These are phyloP conservation scores for Mycena indigotica DNA, from an alignment of 768 basidiomycete species.

Conservation along the genomic window DNA sequence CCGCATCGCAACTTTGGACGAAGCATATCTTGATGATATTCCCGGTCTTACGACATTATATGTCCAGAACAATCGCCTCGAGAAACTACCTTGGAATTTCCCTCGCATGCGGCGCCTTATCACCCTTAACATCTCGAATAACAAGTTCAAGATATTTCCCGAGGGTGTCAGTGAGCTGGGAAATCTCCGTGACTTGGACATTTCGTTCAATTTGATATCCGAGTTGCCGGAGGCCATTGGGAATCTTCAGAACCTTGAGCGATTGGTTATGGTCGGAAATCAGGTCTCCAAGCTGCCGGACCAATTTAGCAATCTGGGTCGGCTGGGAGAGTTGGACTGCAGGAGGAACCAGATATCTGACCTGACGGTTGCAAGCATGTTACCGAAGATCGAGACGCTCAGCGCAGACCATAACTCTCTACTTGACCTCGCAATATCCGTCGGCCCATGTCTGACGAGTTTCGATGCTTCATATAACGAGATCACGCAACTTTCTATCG, in stretches of 20 bases:
- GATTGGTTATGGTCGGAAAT: constrained; percentile 85
- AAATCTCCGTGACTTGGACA: constrained; percentile 80
- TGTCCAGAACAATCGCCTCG: constrained; percentile 90
- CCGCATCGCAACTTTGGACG: constrained; percentile 85
- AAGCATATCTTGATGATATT: constrained; percentile 80
- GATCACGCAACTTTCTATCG: constrained; percentile 74
- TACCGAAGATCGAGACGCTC: constrained; percentile 70
- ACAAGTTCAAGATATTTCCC: constrained; percentile 83
- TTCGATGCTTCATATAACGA: constrained; percentile 88
- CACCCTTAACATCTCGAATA: constrained; percentile 92
- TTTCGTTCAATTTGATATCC: constrained; percentile 91
- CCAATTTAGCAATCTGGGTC: constrained; percentile 55
- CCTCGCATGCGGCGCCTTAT: constrained; percentile 69
- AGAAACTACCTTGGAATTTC: constrained; percentile 84
- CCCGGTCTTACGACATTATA: constrained; percentile 67
- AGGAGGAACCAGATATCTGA: constrained; percentile 83
- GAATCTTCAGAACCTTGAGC: constrained; percentile 64
- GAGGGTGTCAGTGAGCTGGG: constrained; percentile 71
- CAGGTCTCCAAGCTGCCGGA: constrained; percentile 71
- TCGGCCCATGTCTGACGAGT: constrained; percentile 64
- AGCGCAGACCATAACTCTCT: constrained; percentile 83
- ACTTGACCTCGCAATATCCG: constrained; percentile 75
- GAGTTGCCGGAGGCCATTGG: constrained; percentile 83
- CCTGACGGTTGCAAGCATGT: constrained; percentile 63
- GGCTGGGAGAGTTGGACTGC: constrained; percentile 76